Evolutionary conservation across 2,329 filamentous ascomycete species (phyloP).

Genomic region (Colletotrichum phormii): DNA sequence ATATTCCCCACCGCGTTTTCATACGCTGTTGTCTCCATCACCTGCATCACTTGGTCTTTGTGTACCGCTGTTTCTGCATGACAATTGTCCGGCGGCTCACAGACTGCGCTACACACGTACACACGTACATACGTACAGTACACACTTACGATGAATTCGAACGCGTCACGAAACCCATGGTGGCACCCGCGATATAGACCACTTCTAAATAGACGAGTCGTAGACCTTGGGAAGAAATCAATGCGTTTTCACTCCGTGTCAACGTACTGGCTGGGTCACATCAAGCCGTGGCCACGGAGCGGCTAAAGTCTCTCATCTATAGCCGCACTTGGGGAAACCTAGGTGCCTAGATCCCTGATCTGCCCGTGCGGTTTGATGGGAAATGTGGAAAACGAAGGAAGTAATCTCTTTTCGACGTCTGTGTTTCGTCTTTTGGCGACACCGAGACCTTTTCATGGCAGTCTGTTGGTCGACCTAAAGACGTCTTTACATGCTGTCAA

Average conservation of each 20-base stretch:
- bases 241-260: too few relatives aligned
- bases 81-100: neutral
- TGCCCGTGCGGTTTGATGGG: slow-evolving; percentile 3
- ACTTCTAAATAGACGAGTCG: neutral
- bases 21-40: neutral
- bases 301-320: neutral
- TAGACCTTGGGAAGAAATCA: neutral
- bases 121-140: neutral
- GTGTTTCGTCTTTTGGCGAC: neutral
- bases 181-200: neutral
- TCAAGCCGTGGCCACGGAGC: neutral
- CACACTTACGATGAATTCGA: neutral
- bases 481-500: neutral
- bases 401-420: neutral
- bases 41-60: slow-evolving; percentile 7
- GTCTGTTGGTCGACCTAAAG: too few relatives aligned
- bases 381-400: neutral
- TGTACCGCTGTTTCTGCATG: neutral
- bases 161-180: neutral
- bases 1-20: neutral
- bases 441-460: neutral
- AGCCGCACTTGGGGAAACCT: neutral
- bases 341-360: neutral
- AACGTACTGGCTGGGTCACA: neutral
- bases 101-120: neutral